Evolutionary conservation across 768 basidiomycete species (phyloP).

Genomic region (Pulveroboletus sp.): DNA sequence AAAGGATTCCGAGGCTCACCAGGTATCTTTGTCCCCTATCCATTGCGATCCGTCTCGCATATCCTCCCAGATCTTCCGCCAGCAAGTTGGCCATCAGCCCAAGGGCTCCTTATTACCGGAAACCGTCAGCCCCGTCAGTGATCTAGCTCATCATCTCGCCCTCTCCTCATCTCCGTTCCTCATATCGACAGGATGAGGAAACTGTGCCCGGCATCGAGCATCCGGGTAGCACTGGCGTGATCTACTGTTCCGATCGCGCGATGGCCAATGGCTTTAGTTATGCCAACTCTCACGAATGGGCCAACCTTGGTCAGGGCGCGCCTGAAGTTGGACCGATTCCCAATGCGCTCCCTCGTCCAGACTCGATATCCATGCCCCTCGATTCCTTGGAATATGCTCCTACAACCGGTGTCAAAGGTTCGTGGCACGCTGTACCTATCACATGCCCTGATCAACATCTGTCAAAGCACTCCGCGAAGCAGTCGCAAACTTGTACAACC

Average conservation of each 20-base stretch:
- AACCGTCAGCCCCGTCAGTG: slow-evolving; percentile 62
- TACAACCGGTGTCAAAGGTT: slow-evolving; percentile 85
- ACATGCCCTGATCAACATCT: slow-evolving; percentile 2
- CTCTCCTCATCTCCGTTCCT: slow-evolving; percentile 2
- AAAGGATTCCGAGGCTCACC: slow-evolving; percentile 84
- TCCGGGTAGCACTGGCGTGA: slow-evolving; percentile 59
- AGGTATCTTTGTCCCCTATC: slow-evolving; percentile 37
- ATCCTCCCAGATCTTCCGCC: slow-evolving; percentile 62
- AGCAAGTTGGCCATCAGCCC: slow-evolving; percentile 63
- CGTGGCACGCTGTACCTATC: slow-evolving; percentile 1
- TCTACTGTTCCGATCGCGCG: slow-evolving; percentile 92
- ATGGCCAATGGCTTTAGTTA: slow-evolving; percentile 92
- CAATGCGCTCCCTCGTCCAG: slow-evolving; percentile 61
- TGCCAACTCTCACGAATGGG: slow-evolving; percentile 73
- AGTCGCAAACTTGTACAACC: slow-evolving; percentile 87
- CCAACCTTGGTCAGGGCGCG: slow-evolving; percentile 88
- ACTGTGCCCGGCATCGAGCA: slow-evolving; percentile 86
- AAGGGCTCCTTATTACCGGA: slow-evolving; percentile 57
- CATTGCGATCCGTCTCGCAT: neutral
- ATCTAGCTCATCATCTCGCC: neutral
- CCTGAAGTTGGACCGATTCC: slow-evolving; percentile 87
- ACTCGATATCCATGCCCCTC: slow-evolving; percentile 55
- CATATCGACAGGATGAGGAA: slow-evolving; percentile 63
- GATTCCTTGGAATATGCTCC: slow-evolving; percentile 89
- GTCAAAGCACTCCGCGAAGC: slow-evolving; percentile 72